Evolutionary conservation across 768 basidiomycete species (phyloP).

Genomic region (Mycena metata): DNA sequence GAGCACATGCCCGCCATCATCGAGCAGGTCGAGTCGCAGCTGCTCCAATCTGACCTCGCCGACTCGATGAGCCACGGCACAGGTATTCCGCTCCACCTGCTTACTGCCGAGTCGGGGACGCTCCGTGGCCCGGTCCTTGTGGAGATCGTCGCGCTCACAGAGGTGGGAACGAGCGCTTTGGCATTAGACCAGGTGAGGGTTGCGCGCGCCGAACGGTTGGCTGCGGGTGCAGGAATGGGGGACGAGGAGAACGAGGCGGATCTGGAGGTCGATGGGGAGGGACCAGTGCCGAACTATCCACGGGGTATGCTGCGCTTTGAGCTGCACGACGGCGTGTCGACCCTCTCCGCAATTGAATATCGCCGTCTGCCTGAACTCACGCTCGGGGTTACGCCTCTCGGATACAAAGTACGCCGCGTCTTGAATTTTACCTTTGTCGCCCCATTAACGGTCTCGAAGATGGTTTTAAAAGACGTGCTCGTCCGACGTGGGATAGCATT

Average conservation of each 20-base stretch:
- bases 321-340: constrained; percentile 82
- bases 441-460: constrained; percentile 52
- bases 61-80: constrained; percentile 82
- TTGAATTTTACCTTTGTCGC: not conserved
- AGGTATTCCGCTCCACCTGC: constrained; percentile 67
- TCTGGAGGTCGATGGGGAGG: constrained; percentile 74
- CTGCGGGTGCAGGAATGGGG: constrained; percentile 61
- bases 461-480: constrained; percentile 76
- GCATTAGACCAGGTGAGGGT: constrained; percentile 78
- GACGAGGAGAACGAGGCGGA: constrained; percentile 67
- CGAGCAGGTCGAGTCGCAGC: constrained; percentile 70
- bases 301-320: constrained; percentile 82
- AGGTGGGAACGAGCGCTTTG: constrained; percentile 89
- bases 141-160: constrained; percentile 83
- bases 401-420: constrained; percentile 75
- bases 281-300: constrained; percentile 86
- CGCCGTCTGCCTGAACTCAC: constrained; percentile 72
- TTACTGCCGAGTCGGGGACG: constrained; percentile 51
- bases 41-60: constrained; percentile 77
- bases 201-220: constrained; percentile 73
- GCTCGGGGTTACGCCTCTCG: constrained; percentile 83
- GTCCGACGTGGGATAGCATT: constrained; percentile 81
- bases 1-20: constrained; percentile 66
- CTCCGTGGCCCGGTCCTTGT: constrained; percentile 72
- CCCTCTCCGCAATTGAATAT: constrained; percentile 84